Conservation (phyloP, 495 filamentous ascomycete genomes). For the Neurospora tetraspora region DNA sequence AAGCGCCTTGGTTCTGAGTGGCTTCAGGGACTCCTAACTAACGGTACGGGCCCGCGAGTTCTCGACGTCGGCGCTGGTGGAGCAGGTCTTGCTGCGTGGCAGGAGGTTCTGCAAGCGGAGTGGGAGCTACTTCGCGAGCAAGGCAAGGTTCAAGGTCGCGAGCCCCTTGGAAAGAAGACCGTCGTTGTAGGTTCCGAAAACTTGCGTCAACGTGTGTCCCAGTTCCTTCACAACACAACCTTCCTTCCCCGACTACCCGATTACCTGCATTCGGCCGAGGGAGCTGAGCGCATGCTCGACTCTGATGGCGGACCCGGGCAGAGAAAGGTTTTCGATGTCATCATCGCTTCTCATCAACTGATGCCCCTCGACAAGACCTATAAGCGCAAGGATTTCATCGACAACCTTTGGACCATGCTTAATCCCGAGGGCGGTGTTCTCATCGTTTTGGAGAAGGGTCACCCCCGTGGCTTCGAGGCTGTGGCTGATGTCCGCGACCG, state of each 20-base stretch:
- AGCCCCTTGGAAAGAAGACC: constrained; percentile 39
- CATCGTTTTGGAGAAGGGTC: constrained; percentile 82
- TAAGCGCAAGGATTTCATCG: constrained; percentile 61
- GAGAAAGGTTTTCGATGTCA: constrained; percentile 77
- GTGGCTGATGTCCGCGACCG: constrained; percentile 73
- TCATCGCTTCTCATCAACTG: constrained; percentile 78
- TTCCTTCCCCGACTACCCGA: constrained; percentile 93
- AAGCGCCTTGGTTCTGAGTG: constrained; percentile 75
- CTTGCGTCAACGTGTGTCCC: constrained; percentile 66
- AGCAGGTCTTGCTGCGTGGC: constrained; percentile 76
- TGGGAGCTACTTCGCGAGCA: constrained; percentile 57
- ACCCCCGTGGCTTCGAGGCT: constrained; percentile 84
- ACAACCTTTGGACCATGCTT: constrained; percentile 83
- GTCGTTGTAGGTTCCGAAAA: constrained; percentile 38
- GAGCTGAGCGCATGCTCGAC: constrained; percentile 33
- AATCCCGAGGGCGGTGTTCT: constrained; percentile 79
- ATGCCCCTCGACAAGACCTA: constrained; percentile 62
- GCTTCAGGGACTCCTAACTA: constrained; percentile 56
- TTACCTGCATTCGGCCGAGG: constrained; percentile 51
- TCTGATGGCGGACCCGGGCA: constrained; percentile 30
- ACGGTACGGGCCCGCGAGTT: constrained; percentile 58
- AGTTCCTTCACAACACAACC: constrained; percentile 74
- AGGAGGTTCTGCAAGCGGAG: constrained; percentile 70
- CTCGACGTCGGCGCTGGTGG: constrained; percentile 82
- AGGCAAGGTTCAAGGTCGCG: constrained; percentile 18